Evolutionary conservation across 2,329 filamentous ascomycete species (phyloP).

Genomic region (Cercospora janseana): DNA sequence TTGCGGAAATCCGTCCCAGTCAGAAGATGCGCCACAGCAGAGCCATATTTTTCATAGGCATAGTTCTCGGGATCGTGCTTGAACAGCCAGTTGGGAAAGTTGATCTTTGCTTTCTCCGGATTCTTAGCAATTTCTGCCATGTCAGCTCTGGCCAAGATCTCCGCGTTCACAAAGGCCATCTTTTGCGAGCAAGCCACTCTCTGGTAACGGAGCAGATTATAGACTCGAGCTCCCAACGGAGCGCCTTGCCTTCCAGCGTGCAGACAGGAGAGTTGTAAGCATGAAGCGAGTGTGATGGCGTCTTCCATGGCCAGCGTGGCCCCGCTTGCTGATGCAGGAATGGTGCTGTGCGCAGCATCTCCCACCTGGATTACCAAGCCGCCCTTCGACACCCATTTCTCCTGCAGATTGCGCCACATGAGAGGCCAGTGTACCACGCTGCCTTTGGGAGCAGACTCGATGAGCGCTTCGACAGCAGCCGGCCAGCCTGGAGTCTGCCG

Average conservation of each 20-base stretch:
- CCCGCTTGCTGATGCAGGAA: conserved; percentile 47
- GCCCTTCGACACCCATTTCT: conserved; percentile 45
- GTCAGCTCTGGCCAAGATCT: conserved; percentile 50
- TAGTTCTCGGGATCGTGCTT: conserved; percentile 28
- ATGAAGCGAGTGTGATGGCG: conserved; percentile 46
- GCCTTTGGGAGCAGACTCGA: conserved; percentile 45
- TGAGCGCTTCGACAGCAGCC: conserved; percentile 47
- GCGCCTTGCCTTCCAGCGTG: conserved; percentile 38
- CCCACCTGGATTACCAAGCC: conserved; percentile 48
- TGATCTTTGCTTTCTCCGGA: conserved; percentile 45
- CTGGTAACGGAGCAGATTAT: conserved; percentile 46
- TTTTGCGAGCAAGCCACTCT: conserved; percentile 47
- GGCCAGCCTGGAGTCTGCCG: conserved; percentile 46
- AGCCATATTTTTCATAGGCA: conserved; percentile 26
- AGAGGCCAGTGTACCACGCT: conserved; percentile 52
- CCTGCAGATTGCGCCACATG: conserved; percentile 48
- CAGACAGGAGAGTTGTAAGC: conserved; percentile 44
- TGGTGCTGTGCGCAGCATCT: conserved; percentile 47
- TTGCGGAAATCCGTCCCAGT: conserved; percentile 20
- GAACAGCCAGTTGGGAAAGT: conserved; percentile 47
- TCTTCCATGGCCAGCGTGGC: conserved; percentile 52
- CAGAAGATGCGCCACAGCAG: conserved; percentile 19
- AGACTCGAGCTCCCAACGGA: conserved; percentile 32
- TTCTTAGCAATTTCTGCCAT: conserved; percentile 51
- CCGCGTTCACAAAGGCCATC: conserved; percentile 49